Evolutionary conservation across 352 stramenopile species (phyloP).

Genomic region (Blastocystis sp.): DNA sequence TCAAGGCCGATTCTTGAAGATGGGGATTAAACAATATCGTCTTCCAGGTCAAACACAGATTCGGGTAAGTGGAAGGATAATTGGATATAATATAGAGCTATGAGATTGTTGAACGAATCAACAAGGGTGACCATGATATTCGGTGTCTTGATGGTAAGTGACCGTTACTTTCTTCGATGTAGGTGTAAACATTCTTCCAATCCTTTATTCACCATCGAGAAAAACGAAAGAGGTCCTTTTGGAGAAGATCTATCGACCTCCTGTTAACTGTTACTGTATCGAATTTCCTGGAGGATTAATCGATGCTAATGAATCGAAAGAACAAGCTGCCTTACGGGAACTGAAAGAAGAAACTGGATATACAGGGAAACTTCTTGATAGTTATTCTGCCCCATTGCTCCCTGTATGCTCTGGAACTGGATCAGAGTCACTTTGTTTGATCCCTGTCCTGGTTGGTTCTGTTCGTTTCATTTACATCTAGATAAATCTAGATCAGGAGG

Average conservation of each 20-base stretch:
- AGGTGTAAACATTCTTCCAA: constrained; percentile 8
- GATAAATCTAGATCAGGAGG: background rate
- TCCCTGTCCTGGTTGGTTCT: background rate
- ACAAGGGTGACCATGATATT: background rate
- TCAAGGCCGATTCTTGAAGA: background rate
- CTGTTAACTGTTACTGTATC: constrained; percentile 24
- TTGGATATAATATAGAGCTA: background rate
- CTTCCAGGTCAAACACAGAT: background rate
- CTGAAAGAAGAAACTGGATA: constrained; percentile 30
- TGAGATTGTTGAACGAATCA: constrained; percentile 2
- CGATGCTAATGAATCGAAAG: background rate
- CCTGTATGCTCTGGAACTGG: constrained; percentile 34
- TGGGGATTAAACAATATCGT: constrained; percentile 19
- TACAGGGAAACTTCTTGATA: background rate
- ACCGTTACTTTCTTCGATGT: background rate
- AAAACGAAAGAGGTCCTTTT: background rate
- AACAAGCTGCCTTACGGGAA: background rate
- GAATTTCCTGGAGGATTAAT: constrained; percentile 44
- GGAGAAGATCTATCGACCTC: constrained; percentile 32
- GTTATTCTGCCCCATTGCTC: background rate
- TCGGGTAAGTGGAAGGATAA: background rate
- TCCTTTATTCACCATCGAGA: background rate
- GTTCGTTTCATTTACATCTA: background rate
- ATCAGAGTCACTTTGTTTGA: constrained; percentile 15
- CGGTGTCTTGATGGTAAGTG: background rate